Conservation (phyloP, 2,329 filamentous ascomycete species). For the Aspergillus sp. region DNA sequence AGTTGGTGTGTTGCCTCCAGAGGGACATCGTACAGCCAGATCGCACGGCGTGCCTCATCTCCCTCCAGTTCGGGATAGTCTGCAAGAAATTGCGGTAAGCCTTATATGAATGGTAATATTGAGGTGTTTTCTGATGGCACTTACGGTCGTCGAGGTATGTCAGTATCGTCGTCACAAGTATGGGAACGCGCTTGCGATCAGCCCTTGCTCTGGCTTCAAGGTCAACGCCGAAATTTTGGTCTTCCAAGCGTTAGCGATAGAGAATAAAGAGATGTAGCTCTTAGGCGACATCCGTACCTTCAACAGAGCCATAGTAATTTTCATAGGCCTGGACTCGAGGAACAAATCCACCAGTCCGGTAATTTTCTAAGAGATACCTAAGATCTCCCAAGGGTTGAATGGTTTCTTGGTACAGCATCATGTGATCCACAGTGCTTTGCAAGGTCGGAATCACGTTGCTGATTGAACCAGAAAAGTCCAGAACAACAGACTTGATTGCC, state of each 20-base stretch:
- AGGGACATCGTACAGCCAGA: constrained; percentile 92
- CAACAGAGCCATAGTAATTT: constrained; percentile 98
- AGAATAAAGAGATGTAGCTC: neutral
- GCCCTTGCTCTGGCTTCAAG: constrained; percentile 89
- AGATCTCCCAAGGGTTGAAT: constrained; percentile 89
- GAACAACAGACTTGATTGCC: constrained; percentile 94
- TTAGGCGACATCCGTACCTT: constrained; percentile 42
- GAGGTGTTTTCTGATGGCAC: constrained; percentile 6
- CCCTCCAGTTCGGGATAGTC: constrained; percentile 95
- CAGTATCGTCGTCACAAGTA: constrained; percentile 84
- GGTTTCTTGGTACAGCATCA: constrained; percentile 98
- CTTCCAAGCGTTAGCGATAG: constrained; percentile 32
- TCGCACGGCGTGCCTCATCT: constrained; percentile 80
- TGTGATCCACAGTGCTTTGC: constrained; percentile 92
- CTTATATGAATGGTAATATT: neutral
- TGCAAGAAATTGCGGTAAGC: constrained; percentile 12
- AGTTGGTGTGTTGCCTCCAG: constrained; percentile 77
- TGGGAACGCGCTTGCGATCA: constrained; percentile 89
- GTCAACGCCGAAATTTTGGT: constrained; percentile 96
- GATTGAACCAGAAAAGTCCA: constrained; percentile 94
- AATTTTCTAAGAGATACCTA: constrained; percentile 91
- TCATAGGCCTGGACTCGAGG: constrained; percentile 90
- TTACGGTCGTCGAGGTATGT: constrained; percentile 83
- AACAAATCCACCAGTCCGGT: constrained; percentile 85
- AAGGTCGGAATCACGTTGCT: constrained; percentile 96